Percentiles rank a stretch among this genome's conserved stretches.
Conservation (phyloP, 257 asterid species). For the Penstemon newberryi region DNA sequence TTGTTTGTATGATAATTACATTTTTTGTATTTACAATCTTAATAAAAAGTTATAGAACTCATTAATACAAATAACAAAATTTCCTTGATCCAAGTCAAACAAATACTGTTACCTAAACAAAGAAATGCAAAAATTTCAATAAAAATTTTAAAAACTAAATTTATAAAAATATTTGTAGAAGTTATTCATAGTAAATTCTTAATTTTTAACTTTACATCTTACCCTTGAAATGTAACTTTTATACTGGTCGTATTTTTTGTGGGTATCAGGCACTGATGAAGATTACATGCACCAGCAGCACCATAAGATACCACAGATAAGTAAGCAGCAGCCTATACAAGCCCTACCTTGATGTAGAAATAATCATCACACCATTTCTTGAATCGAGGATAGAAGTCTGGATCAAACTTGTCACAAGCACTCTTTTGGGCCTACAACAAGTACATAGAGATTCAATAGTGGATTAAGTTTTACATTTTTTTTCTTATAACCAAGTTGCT, state of each 20-base stretch:
- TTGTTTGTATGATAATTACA: too few relatives aligned
- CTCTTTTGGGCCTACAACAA: slow-evolving; percentile 74
- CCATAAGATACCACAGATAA: slow-evolving; percentile 9
- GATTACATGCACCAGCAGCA: slow-evolving; percentile 23
- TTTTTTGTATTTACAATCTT: too few relatives aligned
- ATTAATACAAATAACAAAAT: too few relatives aligned
- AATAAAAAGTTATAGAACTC: too few relatives aligned
- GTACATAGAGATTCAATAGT: slow-evolving; percentile 19
- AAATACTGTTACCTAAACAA: too few relatives aligned
- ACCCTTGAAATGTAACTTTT: too few relatives aligned
- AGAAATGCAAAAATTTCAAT: too few relatives aligned
- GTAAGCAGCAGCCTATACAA: slow-evolving; percentile 18
- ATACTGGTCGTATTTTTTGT: neutral
- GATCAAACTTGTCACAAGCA: slow-evolving; percentile 86
- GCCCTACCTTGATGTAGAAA: slow-evolving; percentile 79
- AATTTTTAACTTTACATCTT: too few relatives aligned
- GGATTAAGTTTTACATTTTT: slow-evolving; percentile 18
- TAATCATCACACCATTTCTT: slow-evolving; percentile 99
- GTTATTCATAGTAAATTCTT: too few relatives aligned
- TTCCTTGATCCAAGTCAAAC: too few relatives aligned
- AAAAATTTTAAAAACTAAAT: too few relatives aligned
- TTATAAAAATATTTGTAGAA: too few relatives aligned
- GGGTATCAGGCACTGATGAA: slow-evolving; percentile 7
- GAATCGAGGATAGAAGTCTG: slow-evolving; percentile 88
- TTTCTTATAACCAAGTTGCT: neutral